phyloP scores from a whole-genome alignment of 2,329 filamentous ascomycete genomes.

The Pseudogymnoascus sp. region DNA sequence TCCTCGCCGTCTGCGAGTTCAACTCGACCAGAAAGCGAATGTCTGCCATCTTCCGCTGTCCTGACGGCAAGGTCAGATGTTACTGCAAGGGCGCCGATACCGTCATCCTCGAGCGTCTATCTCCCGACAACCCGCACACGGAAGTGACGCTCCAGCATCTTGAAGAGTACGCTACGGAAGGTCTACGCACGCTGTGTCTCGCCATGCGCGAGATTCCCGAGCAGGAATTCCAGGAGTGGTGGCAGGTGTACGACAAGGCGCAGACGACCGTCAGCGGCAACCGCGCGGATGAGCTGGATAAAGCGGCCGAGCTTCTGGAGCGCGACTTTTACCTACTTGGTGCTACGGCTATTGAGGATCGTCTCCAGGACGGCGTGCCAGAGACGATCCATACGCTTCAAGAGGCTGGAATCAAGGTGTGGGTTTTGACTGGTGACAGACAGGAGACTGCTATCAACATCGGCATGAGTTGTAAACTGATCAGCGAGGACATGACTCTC shows the following conservation, averaged over 20 bases:
- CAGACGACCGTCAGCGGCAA: constrained; percentile 86
- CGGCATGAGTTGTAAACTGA: constrained; percentile 97
- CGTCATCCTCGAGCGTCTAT: constrained; percentile 87
- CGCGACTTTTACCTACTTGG: constrained; percentile 85
- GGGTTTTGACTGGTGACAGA: constrained; percentile 94
- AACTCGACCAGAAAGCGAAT: constrained; percentile 96
- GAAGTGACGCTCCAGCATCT: constrained; percentile 88
- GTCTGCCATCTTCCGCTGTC: constrained; percentile 95
- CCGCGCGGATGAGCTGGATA: constrained; percentile 89
- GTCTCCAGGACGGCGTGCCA: constrained; percentile 91
- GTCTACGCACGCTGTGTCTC: constrained; percentile 86
- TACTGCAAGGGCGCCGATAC: constrained; percentile 98
- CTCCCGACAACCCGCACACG: constrained; percentile 74
- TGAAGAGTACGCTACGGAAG: constrained; percentile 97
- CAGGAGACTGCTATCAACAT: constrained; percentile 99
- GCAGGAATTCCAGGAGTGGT: constrained; percentile 82
- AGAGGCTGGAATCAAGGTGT: constrained; percentile 95
- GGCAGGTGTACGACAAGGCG: constrained; percentile 76
- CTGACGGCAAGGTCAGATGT: constrained; percentile 86
- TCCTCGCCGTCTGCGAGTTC: constrained; percentile 97
- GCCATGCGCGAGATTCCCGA: constrained; percentile 91
- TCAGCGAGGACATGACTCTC: constrained; percentile 97
- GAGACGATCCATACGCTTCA: constrained; percentile 97
- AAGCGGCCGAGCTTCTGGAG: constrained; percentile 92
- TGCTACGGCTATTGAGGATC: constrained; percentile 95